Evolutionary conservation across 768 basidiomycete genomes (phyloP).

Genomic region (Tricholoma hemisulphureum): DNA sequence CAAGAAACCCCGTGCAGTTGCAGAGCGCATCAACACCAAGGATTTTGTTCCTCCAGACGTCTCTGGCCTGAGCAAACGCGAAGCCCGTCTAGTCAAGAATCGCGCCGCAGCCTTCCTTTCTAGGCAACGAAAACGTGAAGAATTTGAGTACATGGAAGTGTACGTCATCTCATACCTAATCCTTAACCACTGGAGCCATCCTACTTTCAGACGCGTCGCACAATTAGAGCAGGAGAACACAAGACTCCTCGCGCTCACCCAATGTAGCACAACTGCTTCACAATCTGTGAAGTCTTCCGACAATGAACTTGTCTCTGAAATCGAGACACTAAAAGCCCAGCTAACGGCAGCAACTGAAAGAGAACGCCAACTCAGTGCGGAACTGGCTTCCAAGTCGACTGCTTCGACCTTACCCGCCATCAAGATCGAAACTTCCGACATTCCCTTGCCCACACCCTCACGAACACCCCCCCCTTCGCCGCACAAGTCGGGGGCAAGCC

Average conservation of each 20-base stretch:
- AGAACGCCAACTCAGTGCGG: conserved; percentile 62
- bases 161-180: conserved; percentile 43
- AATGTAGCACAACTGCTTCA: conserved; percentile 33
- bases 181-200: conserved; percentile 8
- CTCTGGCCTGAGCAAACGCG: conserved; percentile 83
- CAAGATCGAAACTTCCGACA: conserved; percentile 61
- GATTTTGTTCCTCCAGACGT: conserved; percentile 90
- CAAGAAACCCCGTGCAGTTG: conserved; percentile 44
- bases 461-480: conserved; percentile 41
- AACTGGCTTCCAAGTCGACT: conserved; percentile 46
- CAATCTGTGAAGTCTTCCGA: conserved; percentile 23
- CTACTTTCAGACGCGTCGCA: conserved; percentile 64
- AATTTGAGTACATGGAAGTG: conserved; percentile 90
- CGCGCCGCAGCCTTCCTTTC: conserved; percentile 89
- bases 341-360: conserved; percentile 64
- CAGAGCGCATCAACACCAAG: conserved; percentile 60
- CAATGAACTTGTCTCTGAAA: conserved; percentile 50
- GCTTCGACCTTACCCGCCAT: conserved; percentile 33
- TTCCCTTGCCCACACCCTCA: conserved; percentile 44
- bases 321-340: conserved; percentile 66
- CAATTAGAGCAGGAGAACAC: conserved; percentile 85
- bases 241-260: conserved; percentile 60
- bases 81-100: conserved; percentile 90
- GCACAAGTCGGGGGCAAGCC: conserved; percentile 60
- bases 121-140: conserved; percentile 88